These are phyloP conservation scores for Asterophora lycoperdoides DNA, from an alignment of 768 basidiomycete species.

Conservation along the genomic window DNA sequence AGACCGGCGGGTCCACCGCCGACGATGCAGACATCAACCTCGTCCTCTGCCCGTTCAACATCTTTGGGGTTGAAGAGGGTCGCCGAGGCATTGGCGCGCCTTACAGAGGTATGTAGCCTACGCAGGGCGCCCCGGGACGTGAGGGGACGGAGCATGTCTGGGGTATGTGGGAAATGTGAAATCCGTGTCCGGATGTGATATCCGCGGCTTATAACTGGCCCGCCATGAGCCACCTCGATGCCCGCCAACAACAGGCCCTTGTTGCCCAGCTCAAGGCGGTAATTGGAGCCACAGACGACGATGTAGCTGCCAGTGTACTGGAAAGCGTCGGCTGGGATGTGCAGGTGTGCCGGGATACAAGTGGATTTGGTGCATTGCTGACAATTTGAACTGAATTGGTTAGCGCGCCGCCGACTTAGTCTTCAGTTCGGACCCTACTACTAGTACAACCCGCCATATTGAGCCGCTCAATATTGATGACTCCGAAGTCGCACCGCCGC, in stretches of 20 bases:
- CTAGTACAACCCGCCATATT: slow-evolving; percentile 10
- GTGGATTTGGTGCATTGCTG: not conserved
- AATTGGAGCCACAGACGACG: slow-evolving; percentile 56
- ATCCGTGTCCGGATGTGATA: not conserved
- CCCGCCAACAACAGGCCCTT: slow-evolving; percentile 26
- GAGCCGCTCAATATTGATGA: slow-evolving; percentile 53
- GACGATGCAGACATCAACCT: slow-evolving; percentile 96
- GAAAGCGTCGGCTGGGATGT: slow-evolving; percentile 68
- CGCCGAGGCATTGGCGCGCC: not conserved
- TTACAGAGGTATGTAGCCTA: slow-evolving; percentile 11
- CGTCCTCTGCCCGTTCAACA: slow-evolving; percentile 84
- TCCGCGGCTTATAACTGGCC: not conserved
- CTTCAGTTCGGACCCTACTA: slow-evolving; percentile 34
- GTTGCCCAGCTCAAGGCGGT: slow-evolving; percentile 48
- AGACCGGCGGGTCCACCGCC: slow-evolving; percentile 95
- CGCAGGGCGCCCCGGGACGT: slow-evolving; percentile 7
- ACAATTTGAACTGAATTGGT: no score
- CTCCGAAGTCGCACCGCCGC: slow-evolving; percentile 25
- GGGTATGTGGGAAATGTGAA: not conserved
- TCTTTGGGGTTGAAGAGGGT: slow-evolving; percentile 46
- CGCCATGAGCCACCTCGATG: slow-evolving; percentile 19
- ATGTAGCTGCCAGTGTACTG: slow-evolving; percentile 57
- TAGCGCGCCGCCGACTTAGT: slow-evolving; percentile 60
- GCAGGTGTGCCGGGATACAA: slow-evolving; percentile 37
- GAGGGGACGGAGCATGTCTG: slow-evolving; percentile 14